These are phyloP conservation scores for Calonectria pseudoturangicola DNA, from an alignment of 2,329 filamentous ascomycete genomes.

Conservation along the genomic window DNA sequence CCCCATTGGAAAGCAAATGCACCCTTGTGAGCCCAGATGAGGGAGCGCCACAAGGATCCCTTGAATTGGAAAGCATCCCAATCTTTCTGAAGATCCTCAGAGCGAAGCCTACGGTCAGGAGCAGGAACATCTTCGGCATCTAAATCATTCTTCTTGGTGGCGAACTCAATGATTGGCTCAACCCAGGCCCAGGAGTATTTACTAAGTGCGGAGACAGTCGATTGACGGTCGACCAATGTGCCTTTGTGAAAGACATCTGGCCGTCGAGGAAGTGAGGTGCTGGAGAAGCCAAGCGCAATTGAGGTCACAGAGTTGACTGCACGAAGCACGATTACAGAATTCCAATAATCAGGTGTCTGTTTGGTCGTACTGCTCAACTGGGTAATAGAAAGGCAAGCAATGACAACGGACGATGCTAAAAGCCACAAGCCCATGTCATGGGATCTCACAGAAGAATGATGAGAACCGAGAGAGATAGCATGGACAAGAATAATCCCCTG, in stretches of 20 bases:
- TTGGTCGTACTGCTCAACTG: constrained; percentile 64
- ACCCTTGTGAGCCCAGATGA: constrained; percentile 75
- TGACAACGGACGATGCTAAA: constrained; percentile 67
- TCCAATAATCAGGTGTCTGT: constrained; percentile 57
- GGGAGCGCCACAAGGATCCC: constrained; percentile 74
- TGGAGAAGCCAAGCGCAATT: constrained; percentile 67
- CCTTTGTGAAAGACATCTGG: constrained; percentile 79
- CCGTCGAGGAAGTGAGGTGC: constrained; percentile 77
- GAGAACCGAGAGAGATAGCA: constrained; percentile 68
- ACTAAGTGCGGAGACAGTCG: constrained; percentile 75
- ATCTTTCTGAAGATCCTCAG: constrained; percentile 68
- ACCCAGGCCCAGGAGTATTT: constrained; percentile 82
- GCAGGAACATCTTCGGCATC: constrained; percentile 78
- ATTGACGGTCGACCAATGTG: constrained; percentile 77
- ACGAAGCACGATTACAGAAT: constrained; percentile 66
- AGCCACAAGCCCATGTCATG: constrained; percentile 73
- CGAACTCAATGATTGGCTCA: constrained; percentile 70
- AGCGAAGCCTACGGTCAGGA: constrained; percentile 73
- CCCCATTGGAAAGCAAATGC: constrained; percentile 75
- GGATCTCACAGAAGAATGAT: constrained; percentile 69
- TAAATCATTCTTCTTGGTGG: constrained; percentile 75
- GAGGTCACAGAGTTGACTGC: constrained; percentile 67
- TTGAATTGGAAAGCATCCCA: constrained; percentile 70
- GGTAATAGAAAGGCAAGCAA: constrained; percentile 65
- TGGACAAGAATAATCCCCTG: constrained; percentile 73